Evolutionary conservation across 352 stramenopile genomes (phyloP), one percentile per base, ranked within the genome.

Genomic region (Phytophthora brassicae): DNA sequence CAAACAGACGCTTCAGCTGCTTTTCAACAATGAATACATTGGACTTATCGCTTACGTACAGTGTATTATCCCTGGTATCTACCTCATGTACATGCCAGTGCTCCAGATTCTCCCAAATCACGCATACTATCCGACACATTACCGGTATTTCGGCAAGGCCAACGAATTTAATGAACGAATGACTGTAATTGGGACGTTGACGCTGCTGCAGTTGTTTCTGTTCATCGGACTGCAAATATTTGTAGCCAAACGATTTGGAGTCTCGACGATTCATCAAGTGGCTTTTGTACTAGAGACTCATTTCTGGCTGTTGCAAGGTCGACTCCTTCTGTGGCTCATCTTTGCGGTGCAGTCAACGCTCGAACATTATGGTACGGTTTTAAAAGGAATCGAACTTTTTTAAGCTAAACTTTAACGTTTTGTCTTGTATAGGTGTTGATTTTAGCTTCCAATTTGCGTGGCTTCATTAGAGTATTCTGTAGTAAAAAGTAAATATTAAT

Each of bases 211-310:
- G 47, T 16, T 76, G 9, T 1, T 44, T 0, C 19, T 76, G 4
- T 36, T 72, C 5, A 11, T 68, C 2, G 41, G 6, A 7, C 23
- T 76, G 24, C 60, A 73, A 57, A n/a, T 69, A 2, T 62, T 73
- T 20, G 54, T 76, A 16, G 42, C 55, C 3, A 64, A 55, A 14
- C 52, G 55, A 6, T 76, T 76, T 26, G 54, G 59, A 6, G 23
- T 76, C 4, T 56, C 68, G 16, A 55, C 66, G 1, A 54, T 86
- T 13, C 74, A 75, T n/a, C 72, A 80, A n/a, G 47, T 84, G 9
- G 72, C 57, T n/a, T 86, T 86, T 39, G 77, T 86, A 31, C 50
- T 83, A 16, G 70, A 87, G 39, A 70, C 49, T 0, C 70, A 79
- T 4, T 66, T 59, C 13, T 16, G 56, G 0, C 24, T 79, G 8